Percentiles rank a stretch among this genome's conserved stretches.
These are phyloP conservation scores for Coemansia furcata DNA, from an alignment of 192 early-diverging fungal species.

Conservation along the genomic window DNA sequence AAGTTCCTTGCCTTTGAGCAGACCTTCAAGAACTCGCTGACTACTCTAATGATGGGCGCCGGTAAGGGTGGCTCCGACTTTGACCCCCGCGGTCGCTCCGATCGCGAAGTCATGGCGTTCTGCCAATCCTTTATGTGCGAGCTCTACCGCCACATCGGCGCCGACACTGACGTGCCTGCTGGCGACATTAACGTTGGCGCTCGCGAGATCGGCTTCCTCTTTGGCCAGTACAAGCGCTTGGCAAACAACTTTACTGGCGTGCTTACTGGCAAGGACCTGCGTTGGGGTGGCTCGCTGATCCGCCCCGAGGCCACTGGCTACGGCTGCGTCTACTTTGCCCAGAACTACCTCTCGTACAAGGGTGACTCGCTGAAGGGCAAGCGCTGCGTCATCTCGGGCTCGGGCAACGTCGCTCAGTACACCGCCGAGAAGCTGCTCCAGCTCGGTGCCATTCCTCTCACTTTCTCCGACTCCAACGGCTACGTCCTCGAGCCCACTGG, in stretches of 20 bases:
- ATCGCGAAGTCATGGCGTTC: slow-evolving; percentile 56
- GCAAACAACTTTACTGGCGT: slow-evolving; percentile 55
- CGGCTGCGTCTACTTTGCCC: slow-evolving; percentile 57
- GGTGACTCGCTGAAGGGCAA: slow-evolving; percentile 53
- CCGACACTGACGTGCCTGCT: slow-evolving; percentile 56
- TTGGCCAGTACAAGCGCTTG: slow-evolving; percentile 58
- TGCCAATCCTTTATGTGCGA: slow-evolving; percentile 58
- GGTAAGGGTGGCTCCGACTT: slow-evolving; percentile 58
- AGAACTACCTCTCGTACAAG: slow-evolving; percentile 55
- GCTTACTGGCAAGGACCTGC: slow-evolving; percentile 56
- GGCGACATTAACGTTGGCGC: slow-evolving; percentile 56
- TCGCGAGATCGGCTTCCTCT: slow-evolving; percentile 56
- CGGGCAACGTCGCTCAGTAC: slow-evolving; percentile 58
- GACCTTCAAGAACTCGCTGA: slow-evolving; percentile 60
- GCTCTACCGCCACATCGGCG: slow-evolving; percentile 56
- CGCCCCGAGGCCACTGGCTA: slow-evolving; percentile 59
- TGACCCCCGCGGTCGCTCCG: slow-evolving; percentile 52
- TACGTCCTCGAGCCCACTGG: slow-evolving; percentile 52
- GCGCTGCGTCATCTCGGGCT: slow-evolving; percentile 55
- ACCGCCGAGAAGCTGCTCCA: slow-evolving; percentile 56
- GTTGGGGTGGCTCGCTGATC: slow-evolving; percentile 56
- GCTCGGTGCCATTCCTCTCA: slow-evolving; percentile 54
- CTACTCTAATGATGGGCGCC: slow-evolving; percentile 56
- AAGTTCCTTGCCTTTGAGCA: slow-evolving; percentile 60
- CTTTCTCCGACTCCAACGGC: slow-evolving; percentile 58